Base-by-base conservation (phyloP, 2,329 filamentous ascomycete genomes). In the Acrodontium crateriforme region DNA sequence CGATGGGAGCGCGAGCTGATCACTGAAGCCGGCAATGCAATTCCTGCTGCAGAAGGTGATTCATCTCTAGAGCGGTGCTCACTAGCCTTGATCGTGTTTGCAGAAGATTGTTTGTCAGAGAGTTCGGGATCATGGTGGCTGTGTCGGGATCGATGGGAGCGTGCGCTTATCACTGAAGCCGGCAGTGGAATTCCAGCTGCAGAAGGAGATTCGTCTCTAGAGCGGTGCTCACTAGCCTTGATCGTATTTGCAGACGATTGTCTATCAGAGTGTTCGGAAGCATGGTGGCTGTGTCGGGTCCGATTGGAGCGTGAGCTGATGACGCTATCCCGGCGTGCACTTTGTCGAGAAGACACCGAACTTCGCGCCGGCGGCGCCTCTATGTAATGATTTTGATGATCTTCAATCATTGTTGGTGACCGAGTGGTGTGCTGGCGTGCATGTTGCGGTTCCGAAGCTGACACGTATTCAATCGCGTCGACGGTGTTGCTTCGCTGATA, bases 81-180 rank as follows among this genome's bases (percentile, higher is more conserved):
- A n/a, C n/a, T n/a, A n/a, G n/a, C n/a, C 31, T 49, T 49, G 36
- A 46, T 38, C n/a, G 44, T 49, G 34, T 39, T 45, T 8, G 38
- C 42, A 2, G 43, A 42, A 9, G 45, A 47, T 7, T 38, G 29
- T 14, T 11, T n/a, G n/a, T n/a, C n/a, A n/a, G n/a, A n/a, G n/a
- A n/a, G n/a, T n/a, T n/a, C n/a, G n/a, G n/a, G n/a, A n/a, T n/a
- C n/a, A n/a, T n/a, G n/a, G n/a, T n/a, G n/a, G n/a, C n/a, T n/a
- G n/a, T n/a, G n/a, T n/a, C n/a, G 20, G 8, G 20, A 20, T 8
- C 18, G 18, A 20, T 20, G 18, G 8, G 18, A 22, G 20, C 13
- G 20, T 12, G 20, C 13, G 20, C 20, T 22, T 22, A 22, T n/a
- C n/a, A n/a, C n/a, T n/a, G n/a, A n/a, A n/a, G n/a, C n/a, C n/a